These are phyloP conservation scores for Dicorynia guianensis DNA, from an alignment of 306 rosid genomes.

Conservation along the genomic window DNA sequence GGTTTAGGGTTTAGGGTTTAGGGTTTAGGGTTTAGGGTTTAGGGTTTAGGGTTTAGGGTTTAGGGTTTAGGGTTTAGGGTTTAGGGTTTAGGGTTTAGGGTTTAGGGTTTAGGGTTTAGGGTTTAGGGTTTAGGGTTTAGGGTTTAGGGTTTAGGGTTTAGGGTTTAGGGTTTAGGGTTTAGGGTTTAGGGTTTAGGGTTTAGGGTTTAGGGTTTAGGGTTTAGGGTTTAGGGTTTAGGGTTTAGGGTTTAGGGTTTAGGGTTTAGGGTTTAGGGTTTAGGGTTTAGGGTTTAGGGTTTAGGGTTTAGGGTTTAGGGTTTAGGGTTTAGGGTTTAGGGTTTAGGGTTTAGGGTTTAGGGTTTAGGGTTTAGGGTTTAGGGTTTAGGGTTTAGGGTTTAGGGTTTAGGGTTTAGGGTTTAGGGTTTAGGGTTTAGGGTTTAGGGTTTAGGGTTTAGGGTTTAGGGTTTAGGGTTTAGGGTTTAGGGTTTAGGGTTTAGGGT, in stretches of 20 bases:
- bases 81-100: neutral
- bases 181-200: neutral
- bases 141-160: neutral
- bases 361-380: neutral
- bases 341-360: neutral
- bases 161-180: neutral
- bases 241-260: neutral
- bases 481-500: neutral
- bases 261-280: neutral
- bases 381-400: neutral
- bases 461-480: neutral
- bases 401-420: neutral
- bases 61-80: neutral
- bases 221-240: neutral
- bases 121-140: neutral
- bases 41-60: neutral
- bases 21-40: neutral
- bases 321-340: neutral
- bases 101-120: neutral
- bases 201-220: neutral
- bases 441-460: neutral
- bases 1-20: neutral
- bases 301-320: neutral
- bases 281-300: neutral
- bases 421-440: neutral